Evolutionary conservation across 108 stramenopile species (phyloP), one percentile per base, ranked within the genome.

Genomic region (Chaetoceros tenuissimus): DNA sequence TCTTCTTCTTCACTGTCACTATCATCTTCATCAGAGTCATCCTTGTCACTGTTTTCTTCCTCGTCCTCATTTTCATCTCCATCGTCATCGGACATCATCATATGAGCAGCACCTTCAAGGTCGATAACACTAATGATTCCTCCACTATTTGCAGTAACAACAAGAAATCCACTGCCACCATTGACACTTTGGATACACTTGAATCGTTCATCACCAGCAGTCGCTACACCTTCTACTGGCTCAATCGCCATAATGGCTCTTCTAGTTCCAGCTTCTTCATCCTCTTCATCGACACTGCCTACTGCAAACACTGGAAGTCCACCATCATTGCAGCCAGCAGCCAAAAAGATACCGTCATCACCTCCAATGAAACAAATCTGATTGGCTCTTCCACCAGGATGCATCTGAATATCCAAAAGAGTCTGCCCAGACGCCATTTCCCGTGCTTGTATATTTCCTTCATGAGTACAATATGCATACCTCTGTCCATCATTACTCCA

Each of bases 261-360:
- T 19, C 87, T 74, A 23, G 65, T 81, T 31, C 57, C 53, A n/a
- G 28, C 25, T 25, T 54, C 53, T 31, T 68, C 64, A 1, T 73
- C 68, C 27, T 72, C 63, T 46, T 53, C 47, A 51, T 72, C 64
- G 29, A 62, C 55, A 34, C 57, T 71, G 40, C 68, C 79, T 1
- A 92, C 87, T 18, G 82, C 78, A 18, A 92, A 48, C 0, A 92
- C 87, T 19, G 91, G 85, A 51, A 92, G 56, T 8, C 86, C 85
- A n/a, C 91, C 91, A 76, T 92, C 91, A 64, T 92, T 87, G 68
- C 91, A 88, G n/a, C 85, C 91, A 2, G 81, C 86, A 28, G 76
- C 91, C 17, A 88, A 62, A 61, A 92, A 88, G 46, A 82, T 47
- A 8, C 83, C 83, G 53, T 87, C 81, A 0, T 60, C 59, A 16